These are phyloP conservation scores for Pyrenophora graminea DNA, from an alignment of 2,329 filamentous ascomycete species.

Conservation along the genomic window DNA sequence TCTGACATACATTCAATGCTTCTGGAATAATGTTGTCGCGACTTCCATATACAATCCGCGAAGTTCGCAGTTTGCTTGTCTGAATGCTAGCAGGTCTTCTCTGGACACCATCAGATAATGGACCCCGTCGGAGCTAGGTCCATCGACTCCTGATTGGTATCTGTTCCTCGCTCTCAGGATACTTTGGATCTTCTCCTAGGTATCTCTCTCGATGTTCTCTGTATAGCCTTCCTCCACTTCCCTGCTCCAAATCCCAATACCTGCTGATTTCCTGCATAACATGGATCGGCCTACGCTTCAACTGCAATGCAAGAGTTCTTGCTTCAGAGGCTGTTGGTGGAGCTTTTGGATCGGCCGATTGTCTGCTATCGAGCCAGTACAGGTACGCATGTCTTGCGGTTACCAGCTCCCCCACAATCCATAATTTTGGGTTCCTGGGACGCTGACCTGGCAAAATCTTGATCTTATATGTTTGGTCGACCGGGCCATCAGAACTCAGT, in stretches of 20 bases:
- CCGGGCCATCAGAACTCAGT: not conserved
- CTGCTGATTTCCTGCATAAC: constrained; percentile 20
- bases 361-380: constrained; percentile 20
- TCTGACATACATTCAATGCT: no score
- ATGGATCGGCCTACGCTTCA: constrained; percentile 11
- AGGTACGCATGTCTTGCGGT: constrained; percentile 22
- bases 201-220: constrained; percentile 12
- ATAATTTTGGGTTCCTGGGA: not conserved
- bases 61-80: no score
- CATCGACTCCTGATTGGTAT: constrained; percentile 11
- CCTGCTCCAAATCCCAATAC: constrained; percentile 20
- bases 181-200: constrained; percentile 16
- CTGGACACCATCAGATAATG: no score
- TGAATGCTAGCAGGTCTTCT: no score
- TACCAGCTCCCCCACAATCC: constrained; percentile 19
- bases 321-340: constrained; percentile 15
- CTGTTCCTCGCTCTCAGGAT: not conserved
- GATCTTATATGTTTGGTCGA: constrained; percentile 19
- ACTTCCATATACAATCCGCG: no score
- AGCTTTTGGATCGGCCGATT: constrained; percentile 8
- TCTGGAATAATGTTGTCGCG: no score
- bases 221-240: constrained; percentile 1
- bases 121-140: not conserved
- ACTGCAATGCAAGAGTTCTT: constrained; percentile 7
- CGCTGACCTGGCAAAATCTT: constrained; percentile 3